Conservation (phyloP, 331 rosid species). For the Ulmus americana region DNA sequence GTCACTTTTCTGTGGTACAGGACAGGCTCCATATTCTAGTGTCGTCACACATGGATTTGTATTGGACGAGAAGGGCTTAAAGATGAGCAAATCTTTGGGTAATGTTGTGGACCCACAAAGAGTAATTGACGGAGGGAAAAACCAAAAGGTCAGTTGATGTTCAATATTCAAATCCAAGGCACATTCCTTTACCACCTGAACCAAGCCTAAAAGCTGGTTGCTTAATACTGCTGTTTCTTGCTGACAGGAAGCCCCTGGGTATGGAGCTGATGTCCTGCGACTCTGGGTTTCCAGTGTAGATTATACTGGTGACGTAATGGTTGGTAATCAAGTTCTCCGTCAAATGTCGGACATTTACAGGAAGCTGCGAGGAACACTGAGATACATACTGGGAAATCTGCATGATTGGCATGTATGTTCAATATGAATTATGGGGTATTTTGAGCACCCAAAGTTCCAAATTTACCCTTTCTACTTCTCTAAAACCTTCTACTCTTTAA, state of each 20-base stretch:
- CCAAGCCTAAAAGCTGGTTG: conserved; percentile 13
- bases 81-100: conserved; percentile 99
- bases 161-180: conserved; percentile 11
- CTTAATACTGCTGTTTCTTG: conserved; percentile 10
- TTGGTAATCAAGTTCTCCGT: conserved; percentile 91
- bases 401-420: conserved; percentile 91
- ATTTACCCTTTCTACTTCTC: not conserved
- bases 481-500: not conserved
- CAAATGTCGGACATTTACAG: conserved; percentile 94
- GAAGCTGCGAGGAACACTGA: conserved; percentile 92
- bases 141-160: conserved; percentile 58
- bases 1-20: conserved; percentile 40
- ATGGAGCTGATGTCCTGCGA: conserved; percentile 92
- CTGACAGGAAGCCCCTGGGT: conserved; percentile 85
- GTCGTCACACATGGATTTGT: conserved; percentile 96
- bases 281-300: conserved; percentile 99
- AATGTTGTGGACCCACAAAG: conserved; percentile 81
- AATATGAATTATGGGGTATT: conserved; percentile 13
- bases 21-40: conserved; percentile 87
- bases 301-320: conserved; percentile 76
- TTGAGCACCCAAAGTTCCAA: not conserved
- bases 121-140: conserved; percentile 95
- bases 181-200: conserved; percentile 20
- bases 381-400: conserved; percentile 91
- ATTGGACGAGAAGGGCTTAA: conserved; percentile 88